phyloP scores from a whole-genome alignment of 352 stramenopile genomes.

The Pythium insidiosum region DNA sequence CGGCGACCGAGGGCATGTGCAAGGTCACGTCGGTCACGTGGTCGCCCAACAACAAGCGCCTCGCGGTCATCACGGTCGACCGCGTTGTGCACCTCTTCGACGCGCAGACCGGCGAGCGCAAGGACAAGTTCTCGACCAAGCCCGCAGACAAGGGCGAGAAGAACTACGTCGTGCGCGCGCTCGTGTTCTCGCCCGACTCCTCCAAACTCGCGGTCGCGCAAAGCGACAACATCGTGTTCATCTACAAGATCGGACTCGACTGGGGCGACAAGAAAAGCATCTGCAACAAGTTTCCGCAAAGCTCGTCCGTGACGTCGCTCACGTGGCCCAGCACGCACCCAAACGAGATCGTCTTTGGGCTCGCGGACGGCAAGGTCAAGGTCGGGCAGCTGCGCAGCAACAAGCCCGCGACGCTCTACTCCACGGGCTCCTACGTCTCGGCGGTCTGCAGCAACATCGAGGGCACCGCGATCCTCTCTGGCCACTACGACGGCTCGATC shows the following conservation, averaged over 20 bases:
- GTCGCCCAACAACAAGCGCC: conserved; percentile 89
- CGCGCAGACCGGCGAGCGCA: conserved; percentile 85
- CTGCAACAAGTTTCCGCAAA: conserved; percentile 93
- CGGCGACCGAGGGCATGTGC: conserved; percentile 85
- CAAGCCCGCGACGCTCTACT: conserved; percentile 88
- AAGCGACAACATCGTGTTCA: conserved; percentile 95
- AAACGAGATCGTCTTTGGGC: conserved; percentile 92
- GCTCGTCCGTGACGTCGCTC: conserved; percentile 77
- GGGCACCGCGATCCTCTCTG: conserved; percentile 83
- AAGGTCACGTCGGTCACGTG: conserved; percentile 91
- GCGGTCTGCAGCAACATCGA: conserved; percentile 82
- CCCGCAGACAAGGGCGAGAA: conserved; percentile 91
- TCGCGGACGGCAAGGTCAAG: conserved; percentile 92
- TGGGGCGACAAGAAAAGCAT: conserved; percentile 96
- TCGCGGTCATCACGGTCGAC: conserved; percentile 91
- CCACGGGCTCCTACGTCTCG: conserved; percentile 76
- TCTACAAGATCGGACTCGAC: conserved; percentile 93
- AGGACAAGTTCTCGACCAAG: conserved; percentile 96
- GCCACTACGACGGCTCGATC: conserved; percentile 90
- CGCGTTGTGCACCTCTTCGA: conserved; percentile 92
- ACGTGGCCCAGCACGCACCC: conserved; percentile 87
- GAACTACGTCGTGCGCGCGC: conserved; percentile 90
- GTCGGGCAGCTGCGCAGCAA: conserved; percentile 90
- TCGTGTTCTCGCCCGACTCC: conserved; percentile 91
- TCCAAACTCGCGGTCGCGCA: conserved; percentile 93